Evolutionary conservation across 176 grass and related monocot species (phyloP), one percentile per base, ranked within the genome.

Genomic region (Eleusine indica): DNA sequence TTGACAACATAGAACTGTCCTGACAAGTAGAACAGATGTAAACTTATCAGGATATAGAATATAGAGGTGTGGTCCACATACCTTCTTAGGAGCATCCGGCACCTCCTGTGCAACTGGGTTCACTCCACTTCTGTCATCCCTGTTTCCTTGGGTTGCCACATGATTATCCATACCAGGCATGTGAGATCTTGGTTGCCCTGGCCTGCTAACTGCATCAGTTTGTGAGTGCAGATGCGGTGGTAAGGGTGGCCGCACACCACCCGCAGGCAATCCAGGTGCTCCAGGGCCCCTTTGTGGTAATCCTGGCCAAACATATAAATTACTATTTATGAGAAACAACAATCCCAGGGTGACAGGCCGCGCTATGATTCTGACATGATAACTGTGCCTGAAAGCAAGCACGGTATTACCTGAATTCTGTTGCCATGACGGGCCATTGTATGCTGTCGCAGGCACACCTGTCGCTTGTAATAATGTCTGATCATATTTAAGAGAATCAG

Each of bases 381-480:
- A 78, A 11, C 41, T 78, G 32, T 88, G 43, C 37, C 40, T 29
- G 51, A 40, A 76, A 58, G 43, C 49, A 56, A 81, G 67, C 70
- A 67, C 73, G 73, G 3, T 64, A 85, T 40, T 89, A 97, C 89
- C 83, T 71, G 68, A 84, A 90, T 95, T 91, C 49, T 87, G 91
- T 84, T 99, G 93, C 93, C 93, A 96, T 65, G 85, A 83, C 5
- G 88, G 93, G 13, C 74, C 86, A 76, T 85, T 94, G 76, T 92
- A 96, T 68, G 97, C 83, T 74, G 86, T 56, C 80, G 97, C 89
- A 83, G 96, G 96, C 91, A 96, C 88, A 46, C 96, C 89, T 60
- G 91, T 90, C 71, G 91, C 89, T 66, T 87, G 84, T 85, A 99
- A 64, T 53, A 99, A 82, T 32, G 84, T 88, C 75, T 99, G 89